Evolutionary conservation across 306 rosid species (phyloP), one percentile per base, ranked within the genome.

Genomic region (Acacia crassicarpa): DNA sequence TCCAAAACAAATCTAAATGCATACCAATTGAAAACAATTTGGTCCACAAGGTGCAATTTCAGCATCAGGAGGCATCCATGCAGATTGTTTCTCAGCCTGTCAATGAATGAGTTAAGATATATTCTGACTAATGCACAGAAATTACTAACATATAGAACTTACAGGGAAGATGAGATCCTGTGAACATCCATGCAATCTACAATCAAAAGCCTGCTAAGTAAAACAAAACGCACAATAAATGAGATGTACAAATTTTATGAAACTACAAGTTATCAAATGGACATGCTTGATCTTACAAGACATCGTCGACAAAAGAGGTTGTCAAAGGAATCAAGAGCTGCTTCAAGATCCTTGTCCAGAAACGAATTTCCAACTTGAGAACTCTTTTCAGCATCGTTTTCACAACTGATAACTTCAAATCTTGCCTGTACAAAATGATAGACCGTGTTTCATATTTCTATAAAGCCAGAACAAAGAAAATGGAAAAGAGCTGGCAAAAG

Each of bases 91-190:
- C 87, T 92, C 99, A 82, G 94, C 96, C 99, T 96, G 96, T 83
- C 53, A 87, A 83, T 74, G 58, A 59, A 83, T 45, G 61, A 80
- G 56, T 74, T 43, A 63, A 69, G 79, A 74, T 16, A 58, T 59
- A 79, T 49, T 75, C 71, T 51, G 20, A 81, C 53, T 15, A 75
- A 61, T 40, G 66, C 83, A 81, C 19, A 23, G 46, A 78, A 81
- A 66, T 63, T 53, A 49, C 41, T 77, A 41, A 59, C 43, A 79
- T 61, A 41, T 33, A 83, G 69, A 69, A 83, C 97, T 89, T 88
- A 96, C 99, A 71, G 99, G 97, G 79, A 91, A 93, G 82, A 96
- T 92, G 87, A 96, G 98, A 90, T 96, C 99, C 86, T 96, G 99
- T 2, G 99, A 96, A 75, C 99, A 96, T 71, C 99, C 99, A 86